Base-by-base conservation (phyloP, 2,329 filamentous ascomycete species). In the Aspergillus jensenii region DNA sequence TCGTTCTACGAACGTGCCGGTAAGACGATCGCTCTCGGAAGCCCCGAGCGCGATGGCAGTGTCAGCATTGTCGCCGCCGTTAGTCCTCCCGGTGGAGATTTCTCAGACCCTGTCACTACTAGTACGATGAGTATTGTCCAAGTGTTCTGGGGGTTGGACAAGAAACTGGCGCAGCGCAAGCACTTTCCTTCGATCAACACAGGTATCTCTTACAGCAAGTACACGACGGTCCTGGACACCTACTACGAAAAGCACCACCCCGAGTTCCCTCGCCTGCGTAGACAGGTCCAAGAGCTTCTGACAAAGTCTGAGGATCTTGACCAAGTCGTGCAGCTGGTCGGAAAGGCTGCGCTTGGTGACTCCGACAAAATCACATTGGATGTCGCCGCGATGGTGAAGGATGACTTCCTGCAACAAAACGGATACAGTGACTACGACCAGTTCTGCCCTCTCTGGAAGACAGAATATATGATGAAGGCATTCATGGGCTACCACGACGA, bases 141-240 rank as follows among this genome's bases (percentile, higher is more conserved):
- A 77, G 95, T 99, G 67, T 99, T 99, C 82, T 99, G 95, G 95
- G 95, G 95, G 84, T 85, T 98, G 51, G 95, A 99, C 84, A 98
- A 99, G 89, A 98, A 98, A 83, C 88, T 99, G 60, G 95, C 95
- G 21, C 95, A 98, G 81, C 89, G 95, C 70, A 99, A 99, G 82
- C 95, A 99, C 79, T 99, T 99, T 84, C 95, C 95, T 6, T 97
- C 93, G 33, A 93, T 99, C 82, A 99, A 99, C 83, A 98, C 95
- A 8, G 87, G 87, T 19, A 81, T 91, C 66, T 96, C 91, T 65
- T 99, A 99, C 86, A 93, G 88, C 84, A 99, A 99, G 82, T 99
- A 99, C 82, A 96, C 89, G 46, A 87, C 76, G 60, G 84, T 90
- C 43, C 85, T 99, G 53, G 92, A 98, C 80, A 92, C 90, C 77